Percentiles rank a stretch among this genome's conserved stretches.
Conservation (phyloP, 148 eudicot genomes). For the Cornus kousa region DNA sequence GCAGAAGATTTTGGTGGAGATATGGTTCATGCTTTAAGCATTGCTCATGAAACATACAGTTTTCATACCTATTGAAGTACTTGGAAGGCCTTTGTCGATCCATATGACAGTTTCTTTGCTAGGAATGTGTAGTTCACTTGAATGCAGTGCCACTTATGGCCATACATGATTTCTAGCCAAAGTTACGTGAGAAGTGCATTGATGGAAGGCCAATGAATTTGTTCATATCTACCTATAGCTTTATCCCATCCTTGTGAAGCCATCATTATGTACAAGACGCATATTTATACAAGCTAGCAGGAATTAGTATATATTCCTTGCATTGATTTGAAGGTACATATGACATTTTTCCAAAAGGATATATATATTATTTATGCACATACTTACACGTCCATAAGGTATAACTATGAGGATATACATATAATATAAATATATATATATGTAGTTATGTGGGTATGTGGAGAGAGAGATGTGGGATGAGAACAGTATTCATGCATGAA, state of each 20-base stretch:
- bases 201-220: constrained; percentile 8
- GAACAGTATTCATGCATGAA: no score
- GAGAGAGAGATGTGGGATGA: no score
- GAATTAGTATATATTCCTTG: no score
- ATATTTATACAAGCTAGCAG: background rate
- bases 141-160: constrained; percentile 17
- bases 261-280: constrained; percentile 5
- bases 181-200: constrained; percentile 1
- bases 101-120: constrained; percentile 17
- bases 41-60: background rate
- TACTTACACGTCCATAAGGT: no score
- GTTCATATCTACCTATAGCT: background rate
- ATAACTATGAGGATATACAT: no score
- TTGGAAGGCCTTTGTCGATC: constrained; percentile 13
- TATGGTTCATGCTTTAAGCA: constrained; percentile 10
- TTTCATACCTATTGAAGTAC: background rate
- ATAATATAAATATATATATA: no score
- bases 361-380: no score
- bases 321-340: no score
- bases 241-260: constrained; percentile 26
- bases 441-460: no score
- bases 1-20: constrained; percentile 1
- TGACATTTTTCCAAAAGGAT: no score
- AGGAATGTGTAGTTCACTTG: background rate
- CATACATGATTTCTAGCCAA: constrained; percentile 11